Percentiles rank a stretch among this genome's conserved stretches.
These are phyloP conservation scores for Rhodomyrtus tomentosa DNA, from an alignment of 345 rosid genomes.

Conservation along the genomic window DNA sequence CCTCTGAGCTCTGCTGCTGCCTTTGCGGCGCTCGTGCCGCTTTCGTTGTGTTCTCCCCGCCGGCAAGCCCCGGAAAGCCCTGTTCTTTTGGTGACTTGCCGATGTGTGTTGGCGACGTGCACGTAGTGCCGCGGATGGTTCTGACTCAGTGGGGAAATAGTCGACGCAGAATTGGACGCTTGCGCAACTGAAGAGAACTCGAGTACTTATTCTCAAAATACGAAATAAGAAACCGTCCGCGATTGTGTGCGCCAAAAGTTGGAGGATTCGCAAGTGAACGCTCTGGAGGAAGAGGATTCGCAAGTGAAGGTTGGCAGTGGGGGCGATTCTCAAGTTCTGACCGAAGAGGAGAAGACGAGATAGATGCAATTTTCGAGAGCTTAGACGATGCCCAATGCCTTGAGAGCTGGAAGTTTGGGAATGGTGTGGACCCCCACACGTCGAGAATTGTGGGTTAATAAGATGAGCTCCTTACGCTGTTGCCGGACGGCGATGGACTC, in stretches of 20 bases:
- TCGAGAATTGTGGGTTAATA: background rate
- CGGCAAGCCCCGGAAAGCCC: background rate
- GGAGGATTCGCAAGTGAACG: background rate
- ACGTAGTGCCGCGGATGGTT: background rate
- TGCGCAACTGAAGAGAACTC: background rate
- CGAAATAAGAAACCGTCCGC: background rate
- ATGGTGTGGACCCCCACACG: too few relatives aligned
- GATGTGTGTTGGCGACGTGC: background rate
- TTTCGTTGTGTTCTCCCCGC: background rate
- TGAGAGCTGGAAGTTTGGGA: background rate
- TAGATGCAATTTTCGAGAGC: background rate
- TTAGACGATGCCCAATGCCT: background rate
- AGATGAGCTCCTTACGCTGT: background rate
- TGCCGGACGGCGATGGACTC: background rate
- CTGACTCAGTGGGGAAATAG: background rate
- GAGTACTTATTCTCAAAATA: background rate
- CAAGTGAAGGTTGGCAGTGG: background rate
- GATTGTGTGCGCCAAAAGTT: background rate
- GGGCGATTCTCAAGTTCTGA: background rate
- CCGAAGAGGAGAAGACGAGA: background rate
- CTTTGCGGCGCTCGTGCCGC: background rate
- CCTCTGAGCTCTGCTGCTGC: background rate
- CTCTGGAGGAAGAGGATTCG: background rate
- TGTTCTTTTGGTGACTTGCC: background rate
- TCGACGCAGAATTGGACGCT: background rate